A percentile compares a stretch with the other conserved stretches of the same genome.
Evolutionary conservation across 208 protist species (phyloP).

Genomic region (Angomonas ambiguus): DNA sequence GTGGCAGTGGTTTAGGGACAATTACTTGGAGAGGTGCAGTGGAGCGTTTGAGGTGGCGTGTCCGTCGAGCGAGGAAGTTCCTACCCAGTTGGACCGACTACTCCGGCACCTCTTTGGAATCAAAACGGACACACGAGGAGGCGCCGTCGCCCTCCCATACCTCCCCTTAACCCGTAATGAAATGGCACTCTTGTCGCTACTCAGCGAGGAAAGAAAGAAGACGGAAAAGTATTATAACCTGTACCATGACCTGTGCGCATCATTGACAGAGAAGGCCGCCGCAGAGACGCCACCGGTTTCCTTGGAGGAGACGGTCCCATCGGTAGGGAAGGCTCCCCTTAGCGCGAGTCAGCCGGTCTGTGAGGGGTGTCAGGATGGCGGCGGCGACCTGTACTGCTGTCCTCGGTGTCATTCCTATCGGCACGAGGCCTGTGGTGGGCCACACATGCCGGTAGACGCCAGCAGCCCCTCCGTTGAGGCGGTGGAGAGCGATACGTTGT

Average conservation of each 20-base stretch:
- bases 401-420: constrained; percentile 42
- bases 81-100: too few species aligned
- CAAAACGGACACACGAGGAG: too few species aligned
- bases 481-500: too few species aligned
- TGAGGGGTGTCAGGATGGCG: constrained; percentile 27
- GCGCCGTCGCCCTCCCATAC: too few species aligned
- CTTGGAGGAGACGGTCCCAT: too few species aligned
- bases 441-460: too few species aligned
- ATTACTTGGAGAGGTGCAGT: neutral
- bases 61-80: too few species aligned
- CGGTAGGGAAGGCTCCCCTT: too few species aligned
- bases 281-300: too few species aligned
- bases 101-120: too few species aligned
- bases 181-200: neutral
- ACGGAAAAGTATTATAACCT: neutral
- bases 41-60: neutral
- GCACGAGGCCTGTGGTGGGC: constrained; percentile 78
- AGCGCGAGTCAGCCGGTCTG: constrained; percentile 10
- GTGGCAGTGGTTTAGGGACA: neutral
- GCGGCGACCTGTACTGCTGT: constrained; percentile 61
- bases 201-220: neutral
- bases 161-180: neutral
- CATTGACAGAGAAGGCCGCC: neutral
- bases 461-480: too few species aligned
- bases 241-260: neutral